These are phyloP conservation scores for Alliaria petiolata DNA, from an alignment of 345 rosid genomes.

Conservation along the genomic window DNA sequence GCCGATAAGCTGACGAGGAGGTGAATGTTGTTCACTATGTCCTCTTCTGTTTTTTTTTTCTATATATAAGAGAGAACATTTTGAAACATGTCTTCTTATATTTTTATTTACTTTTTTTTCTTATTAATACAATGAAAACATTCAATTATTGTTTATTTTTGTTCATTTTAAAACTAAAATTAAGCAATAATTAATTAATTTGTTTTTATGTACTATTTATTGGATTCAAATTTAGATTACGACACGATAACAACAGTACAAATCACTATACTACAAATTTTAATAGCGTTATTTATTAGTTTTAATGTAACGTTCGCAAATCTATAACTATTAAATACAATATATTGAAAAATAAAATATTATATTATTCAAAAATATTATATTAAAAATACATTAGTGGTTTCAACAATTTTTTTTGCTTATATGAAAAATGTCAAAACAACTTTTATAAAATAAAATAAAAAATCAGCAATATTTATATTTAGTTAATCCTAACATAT, in stretches of 20 bases:
- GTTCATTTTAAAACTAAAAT: not conserved
- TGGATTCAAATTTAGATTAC: not conserved
- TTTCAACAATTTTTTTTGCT: not conserved
- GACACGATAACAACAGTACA: not conserved
- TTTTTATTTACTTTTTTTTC: too few species aligned
- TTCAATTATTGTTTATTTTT: not conserved
- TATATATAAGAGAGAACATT: too few species aligned
- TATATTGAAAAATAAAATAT: not conserved
- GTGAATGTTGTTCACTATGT: too few species aligned
- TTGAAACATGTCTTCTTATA: too few species aligned
- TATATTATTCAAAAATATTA: not conserved
- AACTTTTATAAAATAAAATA: not conserved
- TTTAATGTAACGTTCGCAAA: not conserved
- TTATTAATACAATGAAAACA: not conserved
- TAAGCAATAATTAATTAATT: not conserved
- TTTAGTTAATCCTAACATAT: not conserved
- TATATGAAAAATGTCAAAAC: not conserved
- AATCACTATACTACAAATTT: not conserved
- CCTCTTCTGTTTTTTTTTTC: too few species aligned
- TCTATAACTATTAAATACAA: not conserved
- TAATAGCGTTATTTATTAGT: not conserved
- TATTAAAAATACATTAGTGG: not conserved
- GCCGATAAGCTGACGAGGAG: too few species aligned
- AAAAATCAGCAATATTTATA: not conserved
- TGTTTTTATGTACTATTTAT: not conserved